Base-by-base conservation (phyloP, 768 basidiomycete species). In the Agaricus bisporus region DNA sequence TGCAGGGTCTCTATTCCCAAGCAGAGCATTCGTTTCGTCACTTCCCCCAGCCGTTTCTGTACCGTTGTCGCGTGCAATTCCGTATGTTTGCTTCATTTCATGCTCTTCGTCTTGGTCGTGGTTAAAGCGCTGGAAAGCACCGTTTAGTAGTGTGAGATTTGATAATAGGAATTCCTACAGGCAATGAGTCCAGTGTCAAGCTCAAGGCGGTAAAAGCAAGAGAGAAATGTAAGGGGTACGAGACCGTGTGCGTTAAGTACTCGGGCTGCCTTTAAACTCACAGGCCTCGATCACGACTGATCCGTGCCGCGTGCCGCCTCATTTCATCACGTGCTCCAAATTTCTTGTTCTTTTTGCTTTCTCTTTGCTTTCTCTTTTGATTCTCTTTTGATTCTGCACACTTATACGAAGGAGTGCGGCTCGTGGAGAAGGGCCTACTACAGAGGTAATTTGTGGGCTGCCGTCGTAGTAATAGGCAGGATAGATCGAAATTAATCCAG, bases 11-110 rank as follows among this genome's bases (percentile, higher is more conserved):
- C 66, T 65, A 43, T 70, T 66, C 44, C 68, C 76, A 35, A 91
- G 73, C 52, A 91, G 70, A 11, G 86, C 78, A 63, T 80, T 81
- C 41, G 66, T 67, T 66, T 90, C 88, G 49, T 73, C 61, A 45
- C 63, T 59, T 18, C 51, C 57, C 22, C 51, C 42, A 18, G 48
- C 49, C 25, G 67, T 63, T 55, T 73, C 73, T 43, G 60, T 59
- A 38, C 59, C 61, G 50, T 65, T 66, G 61, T 66, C 67, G 39
- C 62, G 71, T 37, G 75, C 74, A n/a, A 80, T 70, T 41, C 87
- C 86, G 59, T 91, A 92, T 5, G 76, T 76, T 53, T 81, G 81
- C 32, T 80, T 75, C 86, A 88, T 90, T 61, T 85, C 81, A 74
- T 75, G 76, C 36, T 57, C 51, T 41, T 65, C 66, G 50, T 63